phyloP scores from a whole-genome alignment of 805 yeast genomes.

The Metschnikowia colocasiae region DNA sequence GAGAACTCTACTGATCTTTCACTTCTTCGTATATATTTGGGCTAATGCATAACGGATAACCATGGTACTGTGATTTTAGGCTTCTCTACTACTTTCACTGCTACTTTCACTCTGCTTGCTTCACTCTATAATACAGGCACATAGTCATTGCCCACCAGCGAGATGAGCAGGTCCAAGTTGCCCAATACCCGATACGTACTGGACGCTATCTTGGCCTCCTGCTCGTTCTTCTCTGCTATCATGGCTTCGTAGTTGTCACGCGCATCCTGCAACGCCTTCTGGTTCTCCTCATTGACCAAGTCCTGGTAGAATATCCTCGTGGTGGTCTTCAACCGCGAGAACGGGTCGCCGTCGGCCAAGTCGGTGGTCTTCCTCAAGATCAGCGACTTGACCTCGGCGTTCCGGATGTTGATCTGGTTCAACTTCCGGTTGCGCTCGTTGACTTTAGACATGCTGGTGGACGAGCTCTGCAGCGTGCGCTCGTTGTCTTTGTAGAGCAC shows the following conservation, averaged over 20 bases:
- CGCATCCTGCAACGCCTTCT: constrained; percentile 54
- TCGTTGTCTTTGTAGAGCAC: constrained; percentile 37
- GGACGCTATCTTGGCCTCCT: constrained; percentile 43
- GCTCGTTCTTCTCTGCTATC: constrained; percentile 40
- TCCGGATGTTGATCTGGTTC: constrained; percentile 71
- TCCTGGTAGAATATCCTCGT: constrained; percentile 76
- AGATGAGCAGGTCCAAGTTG: constrained; percentile 50
- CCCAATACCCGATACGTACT: constrained; percentile 59
- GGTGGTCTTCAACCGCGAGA: constrained; percentile 82
- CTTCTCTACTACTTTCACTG: too few species aligned
- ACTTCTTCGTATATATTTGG: neutral
- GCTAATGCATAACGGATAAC: neutral
- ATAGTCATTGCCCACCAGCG: constrained; percentile 40
- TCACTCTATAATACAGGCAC: constrained; percentile 16
- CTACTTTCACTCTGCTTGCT: neutral
- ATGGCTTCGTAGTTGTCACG: constrained; percentile 40
- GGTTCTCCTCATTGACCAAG: constrained; percentile 53
- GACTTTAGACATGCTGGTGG: constrained; percentile 57
- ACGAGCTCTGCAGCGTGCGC: constrained; percentile 35
- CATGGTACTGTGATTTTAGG: too few species aligned
- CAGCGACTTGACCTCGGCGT: constrained; percentile 68
- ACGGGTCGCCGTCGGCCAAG: constrained; percentile 68
- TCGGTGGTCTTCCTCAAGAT: constrained; percentile 46
- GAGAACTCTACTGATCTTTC: constrained; percentile 24
- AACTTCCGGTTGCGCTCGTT: constrained; percentile 82